Percentiles rank a stretch among this genome's conserved stretches.
Evolutionary conservation across 2,329 filamentous ascomycete species (phyloP).

Genomic region (Orbilia quercus): DNA sequence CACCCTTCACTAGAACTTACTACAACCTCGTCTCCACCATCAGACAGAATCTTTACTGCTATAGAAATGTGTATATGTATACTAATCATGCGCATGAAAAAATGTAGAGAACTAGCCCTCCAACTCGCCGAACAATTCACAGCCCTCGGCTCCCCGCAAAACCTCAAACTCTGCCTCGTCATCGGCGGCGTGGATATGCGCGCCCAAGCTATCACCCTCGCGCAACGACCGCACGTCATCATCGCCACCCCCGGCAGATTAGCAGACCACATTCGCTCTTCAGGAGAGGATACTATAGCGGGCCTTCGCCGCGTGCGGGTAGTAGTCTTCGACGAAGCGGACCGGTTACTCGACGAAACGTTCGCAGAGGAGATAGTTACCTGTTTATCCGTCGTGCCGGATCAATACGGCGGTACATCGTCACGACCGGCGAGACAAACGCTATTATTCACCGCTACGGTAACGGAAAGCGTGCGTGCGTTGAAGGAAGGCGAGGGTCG

Average conservation of each 20-base stretch:
- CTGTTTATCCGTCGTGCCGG: constrained; percentile 81
- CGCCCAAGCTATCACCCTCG: constrained; percentile 83
- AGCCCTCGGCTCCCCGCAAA: constrained; percentile 87
- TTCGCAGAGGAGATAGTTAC: constrained; percentile 82
- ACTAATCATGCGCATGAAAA: background rate
- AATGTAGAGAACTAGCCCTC: constrained; percentile 80
- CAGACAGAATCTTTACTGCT: background rate
- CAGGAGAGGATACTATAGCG: constrained; percentile 87
- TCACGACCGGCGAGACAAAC: constrained; percentile 77
- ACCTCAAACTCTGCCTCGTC: constrained; percentile 86
- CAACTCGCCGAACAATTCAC: constrained; percentile 98
- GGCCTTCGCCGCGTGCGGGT: constrained; percentile 82
- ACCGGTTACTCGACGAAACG: constrained; percentile 74
- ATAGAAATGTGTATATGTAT: too few relatives aligned
- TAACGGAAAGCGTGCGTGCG: constrained; percentile 89
- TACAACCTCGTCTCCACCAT: too few relatives aligned
- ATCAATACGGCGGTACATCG: constrained; percentile 68
- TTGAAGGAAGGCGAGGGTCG: constrained; percentile 74
- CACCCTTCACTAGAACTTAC: constrained; percentile 37
- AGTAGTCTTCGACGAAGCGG: constrained; percentile 95
- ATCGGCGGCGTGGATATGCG: constrained; percentile 95
- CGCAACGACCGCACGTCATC: constrained; percentile 85
- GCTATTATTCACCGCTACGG: constrained; percentile 92
- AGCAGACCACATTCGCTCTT: constrained; percentile 91
- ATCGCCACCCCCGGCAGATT: constrained; percentile 93